A percentile compares a stretch with the other conserved stretches of the same genome.
Evolutionary conservation across 805 yeast genomes (phyloP).

Genomic region (Yarrowia sp.): DNA sequence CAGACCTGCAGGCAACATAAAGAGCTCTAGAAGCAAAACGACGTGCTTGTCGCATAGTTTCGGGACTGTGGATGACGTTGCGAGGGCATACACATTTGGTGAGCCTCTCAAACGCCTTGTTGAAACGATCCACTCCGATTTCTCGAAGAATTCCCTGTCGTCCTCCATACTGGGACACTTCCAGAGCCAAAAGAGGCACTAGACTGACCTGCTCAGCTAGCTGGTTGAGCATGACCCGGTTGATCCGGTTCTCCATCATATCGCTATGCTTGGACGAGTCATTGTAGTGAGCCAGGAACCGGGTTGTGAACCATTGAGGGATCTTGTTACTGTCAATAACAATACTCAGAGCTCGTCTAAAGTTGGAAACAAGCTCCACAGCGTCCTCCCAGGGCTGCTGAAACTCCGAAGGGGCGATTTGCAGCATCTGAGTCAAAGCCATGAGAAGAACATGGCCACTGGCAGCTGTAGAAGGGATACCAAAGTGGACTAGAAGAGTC

Average conservation of each 20-base stretch:
- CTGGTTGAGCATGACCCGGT: slow-evolving; percentile 1
- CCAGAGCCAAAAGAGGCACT: slow-evolving; percentile 4
- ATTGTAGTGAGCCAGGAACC: not conserved
- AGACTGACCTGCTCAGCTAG: not conserved
- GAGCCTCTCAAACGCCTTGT: not conserved
- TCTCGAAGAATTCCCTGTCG: not conserved
- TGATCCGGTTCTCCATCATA: not conserved
- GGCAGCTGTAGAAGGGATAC: not conserved
- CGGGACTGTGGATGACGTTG: not conserved
- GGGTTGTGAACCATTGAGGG: not conserved
- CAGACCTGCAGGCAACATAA: slow-evolving; percentile 3
- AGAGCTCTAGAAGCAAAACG: slow-evolving; percentile 22
- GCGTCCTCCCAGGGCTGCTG: slow-evolving; percentile 2
- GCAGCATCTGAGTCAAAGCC: slow-evolving; percentile 4
- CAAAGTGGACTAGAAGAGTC: not conserved
- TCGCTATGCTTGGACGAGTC: not conserved
- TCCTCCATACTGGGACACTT: slow-evolving; percentile 3
- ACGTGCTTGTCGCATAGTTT: slow-evolving; percentile 5
- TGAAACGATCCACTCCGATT: not conserved
- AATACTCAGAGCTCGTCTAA: not conserved
- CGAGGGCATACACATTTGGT: not conserved
- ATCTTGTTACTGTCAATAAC: not conserved
- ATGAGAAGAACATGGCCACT: not conserved
- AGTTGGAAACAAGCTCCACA: not conserved
- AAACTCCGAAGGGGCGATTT: not conserved